phyloP scores from a whole-genome alignment of 345 rosid genomes.

The Euphorbia peplus region DNA sequence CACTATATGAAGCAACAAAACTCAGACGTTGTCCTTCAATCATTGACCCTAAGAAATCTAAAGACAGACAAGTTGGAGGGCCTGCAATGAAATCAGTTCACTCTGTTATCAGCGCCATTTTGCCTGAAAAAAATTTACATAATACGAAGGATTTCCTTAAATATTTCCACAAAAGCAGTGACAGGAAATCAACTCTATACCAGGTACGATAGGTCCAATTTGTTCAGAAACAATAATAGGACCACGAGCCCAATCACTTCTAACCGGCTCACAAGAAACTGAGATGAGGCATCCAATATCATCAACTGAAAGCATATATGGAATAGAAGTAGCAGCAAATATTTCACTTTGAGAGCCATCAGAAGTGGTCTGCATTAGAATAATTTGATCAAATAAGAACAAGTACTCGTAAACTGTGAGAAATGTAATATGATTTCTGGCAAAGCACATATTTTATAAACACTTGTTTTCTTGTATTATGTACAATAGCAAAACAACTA shows the following conservation, averaged over 20 bases:
- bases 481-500: not conserved
- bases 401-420: not conserved
- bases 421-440: not conserved
- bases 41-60: conserved; percentile 88
- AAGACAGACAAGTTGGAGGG: conserved; percentile 73
- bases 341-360: conserved; percentile 72
- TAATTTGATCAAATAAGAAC: conserved; percentile 9
- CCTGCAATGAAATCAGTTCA: conserved; percentile 35
- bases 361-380: conserved; percentile 56
- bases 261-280: conserved; percentile 92
- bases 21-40: conserved; percentile 91
- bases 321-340: conserved; percentile 51
- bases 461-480: not conserved
- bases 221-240: conserved; percentile 80
- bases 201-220: conserved; percentile 74
- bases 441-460: not conserved
- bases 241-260: conserved; percentile 91
- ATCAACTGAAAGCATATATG: conserved; percentile 62
- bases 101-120: not conserved
- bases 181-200: conserved; percentile 33
- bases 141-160: not conserved
- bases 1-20: conserved; percentile 74
- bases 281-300: conserved; percentile 79
- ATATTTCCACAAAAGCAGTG: conserved; percentile 12
- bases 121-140: not conserved